Evolutionary conservation across 352 stramenopile genomes (phyloP).

Genomic region (Aphanomyces invadans): DNA sequence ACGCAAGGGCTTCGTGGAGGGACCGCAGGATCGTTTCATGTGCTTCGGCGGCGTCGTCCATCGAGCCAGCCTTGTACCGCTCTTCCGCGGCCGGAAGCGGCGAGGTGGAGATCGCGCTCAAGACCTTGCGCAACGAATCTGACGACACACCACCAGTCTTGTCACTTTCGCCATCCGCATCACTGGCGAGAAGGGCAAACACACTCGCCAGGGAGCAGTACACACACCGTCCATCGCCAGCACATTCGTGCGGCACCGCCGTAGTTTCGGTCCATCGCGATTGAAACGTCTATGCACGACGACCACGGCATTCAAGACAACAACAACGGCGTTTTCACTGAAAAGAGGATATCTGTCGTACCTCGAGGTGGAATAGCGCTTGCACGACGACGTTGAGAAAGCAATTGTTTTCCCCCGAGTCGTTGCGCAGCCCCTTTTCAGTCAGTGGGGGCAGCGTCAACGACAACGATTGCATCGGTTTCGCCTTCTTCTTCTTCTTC

Average conservation of each 20-base stretch:
- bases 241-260: constrained; percentile 2
- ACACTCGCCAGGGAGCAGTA: constrained; percentile 5
- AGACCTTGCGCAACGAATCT: constrained; percentile 11
- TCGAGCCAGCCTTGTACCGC: constrained; percentile 9
- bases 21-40: constrained; percentile 17
- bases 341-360: background rate
- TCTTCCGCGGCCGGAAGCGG: constrained; percentile 6
- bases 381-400: constrained; percentile 25
- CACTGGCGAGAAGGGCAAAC: constrained; percentile 3
- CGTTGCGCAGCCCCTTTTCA: constrained; percentile 21
- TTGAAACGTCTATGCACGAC: constrained; percentile 22
- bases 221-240: constrained; percentile 15
- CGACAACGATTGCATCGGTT: background rate
- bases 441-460: background rate
- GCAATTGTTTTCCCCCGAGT: constrained; percentile 24
- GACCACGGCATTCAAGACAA: too few species aligned
- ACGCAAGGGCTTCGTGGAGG: constrained; percentile 11
- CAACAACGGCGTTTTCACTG: too few species aligned
- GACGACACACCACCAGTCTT: background rate
- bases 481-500: constrained; percentile 23
- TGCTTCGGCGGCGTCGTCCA: constrained; percentile 23
- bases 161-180: background rate
- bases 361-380: constrained; percentile 16
- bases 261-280: background rate
- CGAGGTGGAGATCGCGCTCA: constrained; percentile 16